These are phyloP conservation scores for Xylaria multiplex DNA, from an alignment of 2,329 filamentous ascomycete genomes.

Conservation along the genomic window DNA sequence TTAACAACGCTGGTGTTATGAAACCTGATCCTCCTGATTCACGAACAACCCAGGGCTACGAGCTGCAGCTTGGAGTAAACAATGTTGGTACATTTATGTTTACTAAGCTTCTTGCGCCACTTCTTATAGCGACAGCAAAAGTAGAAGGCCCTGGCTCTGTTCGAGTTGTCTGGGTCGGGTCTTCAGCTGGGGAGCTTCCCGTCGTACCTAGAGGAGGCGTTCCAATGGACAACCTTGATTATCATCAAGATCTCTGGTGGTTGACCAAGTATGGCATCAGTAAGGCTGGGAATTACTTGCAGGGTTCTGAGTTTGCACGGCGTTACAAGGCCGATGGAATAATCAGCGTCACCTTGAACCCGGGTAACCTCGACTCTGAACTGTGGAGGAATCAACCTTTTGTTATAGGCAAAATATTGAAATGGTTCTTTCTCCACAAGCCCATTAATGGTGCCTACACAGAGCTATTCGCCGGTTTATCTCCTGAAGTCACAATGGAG, in stretches of 20 bases:
- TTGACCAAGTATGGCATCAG: slow-evolving; percentile 36
- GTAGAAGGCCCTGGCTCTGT: slow-evolving; percentile 28
- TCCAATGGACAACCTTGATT: slow-evolving; percentile 29
- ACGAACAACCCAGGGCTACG: slow-evolving; percentile 43
- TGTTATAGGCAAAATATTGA: slow-evolving; percentile 8
- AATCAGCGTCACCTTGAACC: slow-evolving; percentile 39
- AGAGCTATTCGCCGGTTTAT: slow-evolving; percentile 53
- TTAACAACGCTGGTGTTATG: slow-evolving; percentile 52
- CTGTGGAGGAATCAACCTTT: slow-evolving; percentile 31
- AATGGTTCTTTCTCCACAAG: slow-evolving; percentile 25
- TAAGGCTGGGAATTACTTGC: slow-evolving; percentile 41
- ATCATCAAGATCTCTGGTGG: slow-evolving; percentile 25
- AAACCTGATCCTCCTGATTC: slow-evolving; percentile 27
- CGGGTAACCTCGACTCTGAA: slow-evolving; percentile 40
- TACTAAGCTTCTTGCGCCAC: slow-evolving; percentile 40
- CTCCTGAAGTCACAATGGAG: slow-evolving; percentile 48
- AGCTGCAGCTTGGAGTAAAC: slow-evolving; percentile 45
- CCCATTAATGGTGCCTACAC: slow-evolving; percentile 52
- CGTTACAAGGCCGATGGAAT: slow-evolving; percentile 31
- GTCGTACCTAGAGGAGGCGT: slow-evolving; percentile 27
- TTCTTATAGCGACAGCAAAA: slow-evolving; percentile 35
- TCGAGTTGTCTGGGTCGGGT: slow-evolving; percentile 44
- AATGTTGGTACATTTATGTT: slow-evolving; percentile 42
- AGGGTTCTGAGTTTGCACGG: slow-evolving; percentile 37
- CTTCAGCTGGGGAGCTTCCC: slow-evolving; percentile 31